phyloP scores from a whole-genome alignment of 495 filamentous ascomycete genomes.

The Lophium mytilinum region DNA sequence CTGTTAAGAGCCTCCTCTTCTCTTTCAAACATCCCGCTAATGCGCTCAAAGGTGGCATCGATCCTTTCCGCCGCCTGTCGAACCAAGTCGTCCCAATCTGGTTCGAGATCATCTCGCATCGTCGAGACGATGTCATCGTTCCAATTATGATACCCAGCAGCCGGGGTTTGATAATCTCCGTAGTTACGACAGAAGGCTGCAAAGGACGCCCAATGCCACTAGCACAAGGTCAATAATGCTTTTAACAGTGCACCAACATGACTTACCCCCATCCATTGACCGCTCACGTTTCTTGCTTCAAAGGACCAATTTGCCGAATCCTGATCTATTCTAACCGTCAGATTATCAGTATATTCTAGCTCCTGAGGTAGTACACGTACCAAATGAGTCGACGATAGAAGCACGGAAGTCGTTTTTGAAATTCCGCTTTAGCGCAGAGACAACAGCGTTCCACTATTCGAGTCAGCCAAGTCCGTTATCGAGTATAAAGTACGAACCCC shows the following conservation, averaged over 20 bases:
- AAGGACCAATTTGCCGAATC: no score
- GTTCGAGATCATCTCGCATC: constrained; percentile 10
- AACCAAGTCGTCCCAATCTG: constrained; percentile 1
- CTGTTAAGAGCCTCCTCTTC: no score
- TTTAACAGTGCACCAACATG: not conserved
- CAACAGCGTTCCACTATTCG: not conserved
- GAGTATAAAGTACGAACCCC: not conserved
- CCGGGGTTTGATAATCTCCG: not conserved
- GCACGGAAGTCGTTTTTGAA: constrained; percentile 11
- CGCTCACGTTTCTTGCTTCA: not conserved
- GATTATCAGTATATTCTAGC: constrained; percentile 5
- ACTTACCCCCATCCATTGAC: constrained; percentile 15
- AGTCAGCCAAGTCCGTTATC: not conserved
- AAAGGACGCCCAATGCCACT: constrained; percentile 8
- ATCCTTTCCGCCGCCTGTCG: not conserved
- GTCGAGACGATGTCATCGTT: constrained; percentile 13
- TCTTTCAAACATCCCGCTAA: not conserved
- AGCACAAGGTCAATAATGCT: not conserved
- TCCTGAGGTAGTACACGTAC: not conserved
- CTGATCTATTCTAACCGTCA: not conserved
- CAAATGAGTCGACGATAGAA: constrained; percentile 7
- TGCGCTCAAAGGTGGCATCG: not conserved
- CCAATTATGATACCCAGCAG: constrained; percentile 6
- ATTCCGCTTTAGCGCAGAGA: not conserved
- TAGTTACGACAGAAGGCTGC: constrained; percentile 9